Conservation (phyloP, 2,329 filamentous ascomycete species). For the Colletotrichum eleusines region DNA sequence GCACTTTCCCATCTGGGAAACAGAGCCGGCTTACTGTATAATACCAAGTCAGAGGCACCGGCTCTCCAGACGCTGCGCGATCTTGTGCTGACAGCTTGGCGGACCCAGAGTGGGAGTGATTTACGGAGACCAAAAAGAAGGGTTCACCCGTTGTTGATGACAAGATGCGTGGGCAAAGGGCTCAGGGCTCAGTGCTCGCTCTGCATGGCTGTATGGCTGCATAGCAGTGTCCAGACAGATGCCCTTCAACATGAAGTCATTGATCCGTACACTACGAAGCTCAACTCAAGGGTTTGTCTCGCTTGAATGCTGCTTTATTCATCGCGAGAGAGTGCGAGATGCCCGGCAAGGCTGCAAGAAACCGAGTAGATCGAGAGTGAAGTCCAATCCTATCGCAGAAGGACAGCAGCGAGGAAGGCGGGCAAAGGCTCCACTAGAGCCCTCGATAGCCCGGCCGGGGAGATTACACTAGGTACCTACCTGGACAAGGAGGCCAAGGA, state of each 20-base stretch:
- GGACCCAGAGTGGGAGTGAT: conserved; percentile 22
- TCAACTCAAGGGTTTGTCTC: not conserved
- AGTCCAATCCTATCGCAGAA: conserved; percentile 10
- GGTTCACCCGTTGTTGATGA: conserved; percentile 9
- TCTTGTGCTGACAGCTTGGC: conserved; percentile 40
- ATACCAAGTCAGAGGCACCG: conserved; percentile 29
- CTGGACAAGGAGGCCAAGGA: not conserved
- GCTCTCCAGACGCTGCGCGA: conserved; percentile 19
- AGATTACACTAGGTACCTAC: conserved; percentile 7
- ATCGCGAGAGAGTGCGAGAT: conserved; percentile 14
- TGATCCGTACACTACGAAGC: not conserved
- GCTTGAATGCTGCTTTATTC: not conserved
- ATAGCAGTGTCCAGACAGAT: conserved; percentile 14
- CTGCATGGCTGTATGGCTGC: not conserved
- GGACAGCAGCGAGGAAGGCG: conserved; percentile 10
- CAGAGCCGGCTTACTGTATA: conserved; percentile 22
- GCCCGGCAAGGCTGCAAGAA: conserved; percentile 27
- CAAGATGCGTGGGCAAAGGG: not conserved
- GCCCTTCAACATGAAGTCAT: conserved; percentile 18
- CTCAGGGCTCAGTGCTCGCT: conserved; percentile 2
- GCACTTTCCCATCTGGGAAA: conserved; percentile 4
- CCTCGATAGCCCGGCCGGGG: not conserved
- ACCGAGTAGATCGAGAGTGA: not conserved
- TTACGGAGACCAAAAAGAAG: conserved; percentile 18
- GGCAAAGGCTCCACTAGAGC: conserved; percentile 5